phyloP scores from a whole-genome alignment of 306 rosid genomes.

The Trifolium dubium region DNA sequence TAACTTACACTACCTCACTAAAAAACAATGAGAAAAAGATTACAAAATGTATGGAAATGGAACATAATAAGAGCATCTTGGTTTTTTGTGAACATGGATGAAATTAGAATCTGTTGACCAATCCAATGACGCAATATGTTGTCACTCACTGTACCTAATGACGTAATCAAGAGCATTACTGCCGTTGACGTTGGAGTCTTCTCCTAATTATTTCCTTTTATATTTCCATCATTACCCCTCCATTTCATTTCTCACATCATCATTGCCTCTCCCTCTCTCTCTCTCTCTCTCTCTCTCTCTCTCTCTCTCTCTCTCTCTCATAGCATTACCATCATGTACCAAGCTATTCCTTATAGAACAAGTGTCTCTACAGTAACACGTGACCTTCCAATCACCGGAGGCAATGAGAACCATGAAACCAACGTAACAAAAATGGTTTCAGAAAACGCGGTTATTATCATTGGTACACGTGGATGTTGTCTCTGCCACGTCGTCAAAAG shows the following conservation, averaged over 20 bases:
- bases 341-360: conserved; percentile 73
- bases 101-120: conserved; percentile 45
- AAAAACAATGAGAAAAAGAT: no score
- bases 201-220: not conserved
- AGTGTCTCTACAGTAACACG: conserved; percentile 32
- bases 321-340: conserved; percentile 53
- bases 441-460: conserved; percentile 74
- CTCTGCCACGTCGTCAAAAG: conserved; percentile 82
- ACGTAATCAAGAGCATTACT: conserved; percentile 60
- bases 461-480: conserved; percentile 83
- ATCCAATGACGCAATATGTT: conserved; percentile 34
- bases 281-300: conserved; percentile 27
- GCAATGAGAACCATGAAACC: not conserved
- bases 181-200: conserved; percentile 70
- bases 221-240: conserved; percentile 35
- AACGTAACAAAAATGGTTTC: conserved; percentile 48
- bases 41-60: no score
- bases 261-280: not conserved
- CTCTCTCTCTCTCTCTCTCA: conserved; percentile 27
- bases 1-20: no score
- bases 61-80: not conserved
- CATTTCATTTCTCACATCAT: no score
- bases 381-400: conserved; percentile 16
- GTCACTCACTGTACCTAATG: conserved; percentile 59
- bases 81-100: conserved; percentile 23